phyloP scores from a whole-genome alignment of 306 rosid species.

The Luffa acutangula region DNA sequence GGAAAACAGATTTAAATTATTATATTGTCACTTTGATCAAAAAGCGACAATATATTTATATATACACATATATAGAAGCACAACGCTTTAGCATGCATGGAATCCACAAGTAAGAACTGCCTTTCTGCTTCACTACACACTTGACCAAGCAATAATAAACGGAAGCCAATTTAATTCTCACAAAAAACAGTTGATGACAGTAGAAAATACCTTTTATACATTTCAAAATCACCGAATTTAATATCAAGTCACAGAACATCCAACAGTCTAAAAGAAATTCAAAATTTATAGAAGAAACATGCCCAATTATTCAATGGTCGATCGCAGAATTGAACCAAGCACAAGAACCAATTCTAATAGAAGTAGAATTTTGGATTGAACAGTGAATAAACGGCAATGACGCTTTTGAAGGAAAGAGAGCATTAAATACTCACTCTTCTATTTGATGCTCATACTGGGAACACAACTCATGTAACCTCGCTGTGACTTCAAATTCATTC shows the following conservation, averaged over 20 bases:
- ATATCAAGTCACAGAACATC: background rate
- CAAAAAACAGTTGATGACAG: background rate
- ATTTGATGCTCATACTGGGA: constrained; percentile 66
- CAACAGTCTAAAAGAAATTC: background rate
- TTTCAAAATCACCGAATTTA: background rate
- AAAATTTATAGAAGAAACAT: background rate
- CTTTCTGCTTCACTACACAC: background rate
- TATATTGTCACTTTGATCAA: background rate
- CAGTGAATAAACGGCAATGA: background rate
- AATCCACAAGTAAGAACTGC: background rate
- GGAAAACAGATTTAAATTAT: background rate
- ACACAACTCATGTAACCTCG: constrained; percentile 56
- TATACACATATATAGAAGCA: background rate
- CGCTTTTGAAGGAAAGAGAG: background rate
- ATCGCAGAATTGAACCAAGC: background rate
- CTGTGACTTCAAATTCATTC: constrained; percentile 44
- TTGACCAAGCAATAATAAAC: background rate
- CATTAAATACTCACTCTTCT: constrained; percentile 49
- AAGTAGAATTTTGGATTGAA: background rate
- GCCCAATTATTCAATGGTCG: background rate
- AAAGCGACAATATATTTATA: too few relatives aligned
- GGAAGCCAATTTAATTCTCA: background rate
- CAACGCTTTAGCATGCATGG: background rate
- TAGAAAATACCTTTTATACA: background rate
- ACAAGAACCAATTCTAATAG: background rate